Base-by-base conservation (phyloP, 2,329 filamentous ascomycete genomes). In the Pseudogymnoascus sp. region DNA sequence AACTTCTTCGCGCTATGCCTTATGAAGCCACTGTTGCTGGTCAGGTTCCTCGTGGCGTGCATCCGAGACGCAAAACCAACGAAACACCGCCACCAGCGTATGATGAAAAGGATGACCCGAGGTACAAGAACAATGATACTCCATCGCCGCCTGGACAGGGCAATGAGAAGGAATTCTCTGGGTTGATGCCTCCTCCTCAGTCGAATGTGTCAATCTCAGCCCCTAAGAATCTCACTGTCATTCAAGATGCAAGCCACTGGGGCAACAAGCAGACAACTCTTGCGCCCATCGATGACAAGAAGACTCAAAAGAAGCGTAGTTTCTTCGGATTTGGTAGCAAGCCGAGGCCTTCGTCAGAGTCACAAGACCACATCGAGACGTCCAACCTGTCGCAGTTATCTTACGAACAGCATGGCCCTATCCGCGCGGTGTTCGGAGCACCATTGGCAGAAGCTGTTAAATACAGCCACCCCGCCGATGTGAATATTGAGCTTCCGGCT, bases 371-470 rank as follows among this genome's bases (percentile, higher is more conserved):
- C 58, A 71, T 83, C 12, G 81, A 82, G 66, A 77, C 75, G 17
- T 76, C 76, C 33, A 77, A 74, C 67, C 69, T 72, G 61, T 81
- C 78, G 17, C 75, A 74, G 60, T 67, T 69, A 42, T 76, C 77
- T 36, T 74, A 71, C 64, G 74, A 76, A 61, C 79, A 77, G 64
- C 77, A 76, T 64, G 83, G 84, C 13, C 80, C 85, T 0, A 76
- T 86, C 12, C 82, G 86, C 38, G 84, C 89, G 62, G 90, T 91
- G 3, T 99, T 99, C 73, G 94, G 94, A 2, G 88, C 90, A 33
- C 85, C 91, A 4, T 78, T 99, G 60, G 85, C 85, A 7, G 93
- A 97, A 70, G 94, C 94, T 27, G 92, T 96, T 6, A 85, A 90
- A 64, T 90, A 84, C 71, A 92, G 90, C 68, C 81, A 86, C 10